Conservation (phyloP, 164 flowering plant species). For the Tetracentron sinense region DNA sequence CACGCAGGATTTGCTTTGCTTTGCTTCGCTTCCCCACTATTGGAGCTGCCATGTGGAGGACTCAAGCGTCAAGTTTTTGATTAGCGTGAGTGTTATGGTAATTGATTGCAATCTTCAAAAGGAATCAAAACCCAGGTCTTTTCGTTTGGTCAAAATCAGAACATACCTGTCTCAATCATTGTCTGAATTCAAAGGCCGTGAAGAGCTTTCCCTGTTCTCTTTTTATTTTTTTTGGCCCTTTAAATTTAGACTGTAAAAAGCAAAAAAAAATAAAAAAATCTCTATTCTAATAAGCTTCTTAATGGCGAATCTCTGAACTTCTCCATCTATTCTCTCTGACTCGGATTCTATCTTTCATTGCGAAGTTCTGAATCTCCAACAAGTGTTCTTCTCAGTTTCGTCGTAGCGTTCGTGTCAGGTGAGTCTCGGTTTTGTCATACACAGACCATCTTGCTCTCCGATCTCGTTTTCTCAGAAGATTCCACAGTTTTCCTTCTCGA, state of each 20-base stretch:
- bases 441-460: not conserved
- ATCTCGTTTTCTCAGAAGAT: not conserved
- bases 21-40: too few relatives aligned
- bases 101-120: too few relatives aligned
- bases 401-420: not conserved
- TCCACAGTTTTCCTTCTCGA: not conserved
- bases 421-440: not conserved
- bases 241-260: too few relatives aligned
- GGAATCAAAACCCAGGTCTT: too few relatives aligned
- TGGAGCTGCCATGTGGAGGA: too few relatives aligned
- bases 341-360: not conserved
- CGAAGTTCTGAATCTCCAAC: not conserved
- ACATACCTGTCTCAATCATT: too few relatives aligned
- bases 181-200: not conserved
- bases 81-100: too few relatives aligned
- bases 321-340: conserved; percentile 4
- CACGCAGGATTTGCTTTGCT: too few relatives aligned
- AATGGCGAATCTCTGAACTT: conserved; percentile 13
- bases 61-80: too few relatives aligned
- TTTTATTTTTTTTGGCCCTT: too few relatives aligned
- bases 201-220: not conserved
- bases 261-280: too few relatives aligned
- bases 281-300: not conserved
- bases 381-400: not conserved
- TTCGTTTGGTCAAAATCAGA: too few relatives aligned